phyloP scores from a whole-genome alignment of 2,329 filamentous ascomycete genomes.

The Talaromyces sp. region DNA sequence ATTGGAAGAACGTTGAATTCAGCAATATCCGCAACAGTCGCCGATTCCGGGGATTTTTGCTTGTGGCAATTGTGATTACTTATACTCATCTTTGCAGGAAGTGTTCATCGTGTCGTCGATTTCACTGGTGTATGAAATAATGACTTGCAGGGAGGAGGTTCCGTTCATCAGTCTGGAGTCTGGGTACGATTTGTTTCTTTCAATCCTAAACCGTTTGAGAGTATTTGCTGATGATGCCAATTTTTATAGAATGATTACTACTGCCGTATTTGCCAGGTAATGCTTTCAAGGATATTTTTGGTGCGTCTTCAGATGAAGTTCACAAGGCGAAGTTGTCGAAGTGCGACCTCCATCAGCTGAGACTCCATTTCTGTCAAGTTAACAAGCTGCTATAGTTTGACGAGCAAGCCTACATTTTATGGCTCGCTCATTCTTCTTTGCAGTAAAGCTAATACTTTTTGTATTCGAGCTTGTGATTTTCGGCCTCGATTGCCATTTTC shows the following conservation, averaged over 20 bases:
- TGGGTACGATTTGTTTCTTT: background rate
- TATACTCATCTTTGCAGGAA: background rate
- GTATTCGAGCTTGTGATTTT: background rate
- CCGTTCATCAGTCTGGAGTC: background rate
- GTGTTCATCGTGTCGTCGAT: constrained; percentile 7
- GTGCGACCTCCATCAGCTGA: background rate
- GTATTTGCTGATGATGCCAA: background rate
- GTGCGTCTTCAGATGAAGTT: background rate
- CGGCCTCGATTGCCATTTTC: background rate
- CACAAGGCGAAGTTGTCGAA: background rate
- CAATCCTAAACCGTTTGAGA: background rate
- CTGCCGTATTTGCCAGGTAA: background rate
- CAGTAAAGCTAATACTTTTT: background rate
- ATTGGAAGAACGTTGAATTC: background rate
- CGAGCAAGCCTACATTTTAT: background rate
- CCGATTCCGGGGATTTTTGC: background rate
- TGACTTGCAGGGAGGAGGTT: background rate
- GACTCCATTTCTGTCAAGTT: background rate
- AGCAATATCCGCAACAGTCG: background rate
- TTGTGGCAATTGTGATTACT: background rate
- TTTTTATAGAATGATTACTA: background rate
- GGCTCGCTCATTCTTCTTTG: background rate
- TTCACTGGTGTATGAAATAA: constrained; percentile 6
- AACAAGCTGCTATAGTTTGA: background rate
- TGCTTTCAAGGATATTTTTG: background rate